phyloP scores from a whole-genome alignment of 2,329 filamentous ascomycete genomes.

The Penicillium sp. region DNA sequence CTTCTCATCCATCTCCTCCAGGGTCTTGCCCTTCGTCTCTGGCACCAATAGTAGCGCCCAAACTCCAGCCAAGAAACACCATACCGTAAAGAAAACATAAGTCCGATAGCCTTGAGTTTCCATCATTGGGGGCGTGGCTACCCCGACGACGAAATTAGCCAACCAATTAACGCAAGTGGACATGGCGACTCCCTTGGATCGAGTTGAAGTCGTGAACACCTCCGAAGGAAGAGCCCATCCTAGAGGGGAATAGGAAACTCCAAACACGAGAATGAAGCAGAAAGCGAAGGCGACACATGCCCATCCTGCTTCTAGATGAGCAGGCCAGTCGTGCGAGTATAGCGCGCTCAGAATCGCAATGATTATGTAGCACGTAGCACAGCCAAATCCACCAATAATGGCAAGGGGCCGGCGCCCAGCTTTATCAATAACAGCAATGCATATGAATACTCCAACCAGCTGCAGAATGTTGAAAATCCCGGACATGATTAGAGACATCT shows the following conservation, averaged over 20 bases:
- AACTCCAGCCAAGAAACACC: constrained; percentile 11
- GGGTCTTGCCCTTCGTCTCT: constrained; percentile 1
- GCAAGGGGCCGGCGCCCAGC: not conserved
- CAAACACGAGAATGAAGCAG: not conserved
- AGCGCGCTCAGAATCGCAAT: not conserved
- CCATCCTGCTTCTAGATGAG: not conserved
- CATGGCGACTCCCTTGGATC: constrained; percentile 44
- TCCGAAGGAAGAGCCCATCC: constrained; percentile 45
- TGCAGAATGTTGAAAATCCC: constrained; percentile 42
- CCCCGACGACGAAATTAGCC: constrained; percentile 43
- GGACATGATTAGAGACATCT: constrained; percentile 35
- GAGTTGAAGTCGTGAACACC: constrained; percentile 39
- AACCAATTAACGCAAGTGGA: constrained; percentile 41
- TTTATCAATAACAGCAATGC: not conserved
- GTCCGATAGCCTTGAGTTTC: constrained; percentile 36
- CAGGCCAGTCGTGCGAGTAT: not conserved
- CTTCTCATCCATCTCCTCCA: not conserved
- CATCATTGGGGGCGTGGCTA: constrained; percentile 41
- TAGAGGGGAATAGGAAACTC: not conserved
- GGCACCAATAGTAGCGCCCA: constrained; percentile 26
- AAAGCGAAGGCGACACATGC: not conserved
- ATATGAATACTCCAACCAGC: constrained; percentile 24
- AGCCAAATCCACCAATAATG: not conserved
- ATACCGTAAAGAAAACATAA: constrained; percentile 41
- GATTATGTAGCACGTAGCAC: not conserved